Evolutionary conservation across 257 asterid species (phyloP).

Genomic region (Nicotiana attenuata): DNA sequence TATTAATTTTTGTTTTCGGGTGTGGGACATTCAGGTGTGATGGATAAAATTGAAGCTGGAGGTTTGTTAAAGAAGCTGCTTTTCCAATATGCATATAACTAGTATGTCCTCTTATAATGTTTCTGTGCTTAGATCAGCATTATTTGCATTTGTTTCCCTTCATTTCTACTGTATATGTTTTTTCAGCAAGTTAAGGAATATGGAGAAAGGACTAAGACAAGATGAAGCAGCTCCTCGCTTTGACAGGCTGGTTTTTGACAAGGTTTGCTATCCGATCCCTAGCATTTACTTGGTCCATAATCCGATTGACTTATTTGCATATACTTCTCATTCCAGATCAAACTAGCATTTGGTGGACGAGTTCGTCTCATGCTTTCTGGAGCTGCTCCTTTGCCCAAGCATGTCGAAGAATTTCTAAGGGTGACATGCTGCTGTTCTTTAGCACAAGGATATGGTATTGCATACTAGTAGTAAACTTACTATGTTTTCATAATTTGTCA

Average conservation of each 20-base stretch:
- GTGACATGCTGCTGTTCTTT: constrained; percentile 76
- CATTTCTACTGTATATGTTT: neutral
- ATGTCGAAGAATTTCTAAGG: constrained; percentile 83
- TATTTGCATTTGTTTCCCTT: neutral
- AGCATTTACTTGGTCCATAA: neutral
- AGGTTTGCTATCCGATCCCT: constrained; percentile 35
- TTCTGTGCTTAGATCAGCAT: neutral
- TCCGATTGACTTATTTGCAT: neutral
- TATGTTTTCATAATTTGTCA: neutral
- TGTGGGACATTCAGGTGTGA: constrained; percentile 38
- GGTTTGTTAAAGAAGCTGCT: constrained; percentile 66
- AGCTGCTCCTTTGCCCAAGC: constrained; percentile 90
- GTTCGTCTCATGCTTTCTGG: constrained; percentile 89
- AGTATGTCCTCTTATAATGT: constrained; percentile 35
- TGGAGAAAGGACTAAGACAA: constrained; percentile 73
- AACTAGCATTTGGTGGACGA: constrained; percentile 87
- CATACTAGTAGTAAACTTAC: neutral
- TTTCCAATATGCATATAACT: constrained; percentile 70
- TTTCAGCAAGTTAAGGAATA: constrained; percentile 71
- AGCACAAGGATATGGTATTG: constrained; percentile 87
- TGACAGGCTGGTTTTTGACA: constrained; percentile 78
- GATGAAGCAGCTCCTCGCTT: constrained; percentile 84
- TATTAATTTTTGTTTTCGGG: constrained; percentile 1
- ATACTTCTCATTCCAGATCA: constrained; percentile 40
- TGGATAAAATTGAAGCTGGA: constrained; percentile 74